Conservation (phyloP, 2,329 filamentous ascomycete genomes). For the Fusarium chlamydosporum region DNA sequence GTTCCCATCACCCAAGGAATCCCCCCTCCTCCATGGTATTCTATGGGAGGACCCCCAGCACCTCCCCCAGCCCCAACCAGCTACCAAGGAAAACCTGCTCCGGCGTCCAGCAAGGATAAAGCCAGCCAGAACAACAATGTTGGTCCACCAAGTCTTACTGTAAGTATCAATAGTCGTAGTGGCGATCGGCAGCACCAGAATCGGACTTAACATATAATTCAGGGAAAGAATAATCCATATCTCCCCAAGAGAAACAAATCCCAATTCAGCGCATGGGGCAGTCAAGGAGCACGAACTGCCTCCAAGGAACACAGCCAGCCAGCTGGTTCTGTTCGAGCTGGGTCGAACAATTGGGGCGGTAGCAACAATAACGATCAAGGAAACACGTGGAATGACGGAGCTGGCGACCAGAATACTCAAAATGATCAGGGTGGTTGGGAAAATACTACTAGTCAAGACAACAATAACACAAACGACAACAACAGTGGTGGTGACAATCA, state of each 20-base stretch:
- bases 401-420: constrained; percentile 23
- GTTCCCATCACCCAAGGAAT: constrained; percentile 54
- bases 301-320: constrained; percentile 29
- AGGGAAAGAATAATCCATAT: constrained; percentile 50
- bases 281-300: constrained; percentile 17
- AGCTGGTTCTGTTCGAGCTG: constrained; percentile 28
- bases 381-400: constrained; percentile 30
- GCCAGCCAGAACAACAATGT: constrained; percentile 54
- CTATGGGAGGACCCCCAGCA: constrained; percentile 43
- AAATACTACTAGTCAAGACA: constrained; percentile 2
- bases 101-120: constrained; percentile 42
- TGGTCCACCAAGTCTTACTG: constrained; percentile 44
- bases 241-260: constrained; percentile 40
- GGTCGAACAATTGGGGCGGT: constrained; percentile 32
- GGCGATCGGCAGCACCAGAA: not conserved
- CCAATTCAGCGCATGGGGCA: constrained; percentile 39
- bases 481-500: constrained; percentile 9
- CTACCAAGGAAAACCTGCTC: constrained; percentile 13
- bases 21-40: constrained; percentile 42
- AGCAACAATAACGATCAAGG: constrained; percentile 29
- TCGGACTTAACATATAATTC: constrained; percentile 23
- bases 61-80: constrained; percentile 17
- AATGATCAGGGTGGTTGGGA: constrained; percentile 13
- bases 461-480: not conserved
- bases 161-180: constrained; percentile 22